phyloP scores from a whole-genome alignment of 1,284 basidiomycete species.

The Ceratobasidium sp. region DNA sequence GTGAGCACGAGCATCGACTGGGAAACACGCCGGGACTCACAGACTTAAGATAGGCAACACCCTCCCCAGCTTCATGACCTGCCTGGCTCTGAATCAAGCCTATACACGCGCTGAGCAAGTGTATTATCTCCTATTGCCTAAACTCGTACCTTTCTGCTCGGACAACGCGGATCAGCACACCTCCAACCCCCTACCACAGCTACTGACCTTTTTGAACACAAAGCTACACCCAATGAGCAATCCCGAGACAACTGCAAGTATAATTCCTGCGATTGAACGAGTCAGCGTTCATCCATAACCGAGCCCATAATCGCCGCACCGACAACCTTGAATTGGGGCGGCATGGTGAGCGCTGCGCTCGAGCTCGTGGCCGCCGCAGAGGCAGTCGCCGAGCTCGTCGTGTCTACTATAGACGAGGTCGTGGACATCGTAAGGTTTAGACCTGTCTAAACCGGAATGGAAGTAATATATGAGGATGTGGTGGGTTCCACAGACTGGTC shows the following conservation, averaged over 20 bases:
- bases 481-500: neutral
- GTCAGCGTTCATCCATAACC: neutral
- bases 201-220: constrained; percentile 91
- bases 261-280: constrained; percentile 61
- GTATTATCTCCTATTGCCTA: constrained; percentile 72
- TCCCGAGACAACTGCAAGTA: constrained; percentile 87
- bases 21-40: constrained; percentile 37
- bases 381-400: constrained; percentile 37
- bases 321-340: constrained; percentile 45
- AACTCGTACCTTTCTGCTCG: constrained; percentile 47
- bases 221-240: constrained; percentile 93
- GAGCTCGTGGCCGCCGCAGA: constrained; percentile 33
- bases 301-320: constrained; percentile 10
- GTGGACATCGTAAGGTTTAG: neutral
- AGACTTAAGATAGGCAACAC: constrained; percentile 92
- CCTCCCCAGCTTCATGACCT: constrained; percentile 81
- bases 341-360: constrained; percentile 25
- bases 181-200: neutral
- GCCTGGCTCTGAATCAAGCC: constrained; percentile 54
- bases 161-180: neutral
- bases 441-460: constrained; percentile 5
- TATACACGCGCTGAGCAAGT: constrained; percentile 1
- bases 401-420: constrained; percentile 9
- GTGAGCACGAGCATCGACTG: constrained; percentile 64
- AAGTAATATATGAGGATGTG: neutral